These are phyloP conservation scores for Lanmaoa pseudosensibilis DNA, from an alignment of 768 basidiomycete genomes.

Conservation along the genomic window DNA sequence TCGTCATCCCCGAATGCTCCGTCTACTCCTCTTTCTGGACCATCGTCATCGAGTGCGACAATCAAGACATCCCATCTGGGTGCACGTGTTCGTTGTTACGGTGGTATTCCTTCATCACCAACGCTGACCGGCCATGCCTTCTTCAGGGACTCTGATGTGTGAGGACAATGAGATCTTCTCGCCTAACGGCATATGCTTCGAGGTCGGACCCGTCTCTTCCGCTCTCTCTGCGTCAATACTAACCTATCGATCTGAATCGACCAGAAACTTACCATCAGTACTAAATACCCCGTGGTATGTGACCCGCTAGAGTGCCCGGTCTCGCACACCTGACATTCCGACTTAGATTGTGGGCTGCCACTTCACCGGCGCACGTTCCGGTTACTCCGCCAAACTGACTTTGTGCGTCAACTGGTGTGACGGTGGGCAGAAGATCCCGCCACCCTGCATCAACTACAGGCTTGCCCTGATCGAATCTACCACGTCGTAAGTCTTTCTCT, in stretches of 20 bases:
- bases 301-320: no score
- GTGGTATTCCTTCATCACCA: not conserved
- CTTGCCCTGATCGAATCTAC: no score
- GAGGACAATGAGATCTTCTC: conserved; percentile 5
- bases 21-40: conserved; percentile 5
- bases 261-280: not conserved
- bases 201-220: not conserved
- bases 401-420: not conserved
- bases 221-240: not conserved
- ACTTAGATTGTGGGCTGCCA: not conserved
- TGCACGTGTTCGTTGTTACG: not conserved
- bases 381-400: not conserved
- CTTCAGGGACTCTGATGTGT: conserved; percentile 5
- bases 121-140: not conserved
- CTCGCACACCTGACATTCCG: not conserved
- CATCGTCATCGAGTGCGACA: conserved; percentile 11
- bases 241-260: not conserved
- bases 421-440: not conserved
- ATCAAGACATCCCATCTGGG: not conserved
- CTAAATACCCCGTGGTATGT: not conserved
- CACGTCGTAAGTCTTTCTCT: no score
- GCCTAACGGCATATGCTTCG: conserved; percentile 1
- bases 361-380: not conserved
- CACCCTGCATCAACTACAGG: not conserved
- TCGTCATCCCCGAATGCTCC: conserved; percentile 1